Conservation (phyloP, 2,329 filamentous ascomycete genomes). For the Hypoxylon sp. region DNA sequence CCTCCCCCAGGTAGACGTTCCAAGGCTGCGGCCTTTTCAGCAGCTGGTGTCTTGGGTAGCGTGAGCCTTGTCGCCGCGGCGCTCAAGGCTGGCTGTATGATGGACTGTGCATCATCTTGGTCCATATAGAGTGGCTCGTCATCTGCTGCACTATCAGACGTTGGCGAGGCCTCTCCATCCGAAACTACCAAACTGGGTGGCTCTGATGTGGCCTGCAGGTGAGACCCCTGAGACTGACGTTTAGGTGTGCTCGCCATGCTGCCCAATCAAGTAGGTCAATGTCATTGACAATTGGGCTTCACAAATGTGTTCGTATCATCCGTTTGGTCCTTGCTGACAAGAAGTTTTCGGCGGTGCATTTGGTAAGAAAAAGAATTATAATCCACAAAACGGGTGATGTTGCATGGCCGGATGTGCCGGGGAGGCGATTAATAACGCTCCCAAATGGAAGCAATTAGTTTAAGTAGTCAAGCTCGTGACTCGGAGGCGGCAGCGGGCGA, state of each 20-base stretch:
- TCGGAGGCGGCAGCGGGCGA: constrained; percentile 21
- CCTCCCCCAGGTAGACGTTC: constrained; percentile 58
- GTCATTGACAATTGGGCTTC: constrained; percentile 35
- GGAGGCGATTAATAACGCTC: constrained; percentile 27
- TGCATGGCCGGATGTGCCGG: constrained; percentile 39
- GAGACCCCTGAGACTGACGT: constrained; percentile 32
- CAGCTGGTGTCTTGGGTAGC: constrained; percentile 67
- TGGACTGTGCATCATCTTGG: constrained; percentile 70
- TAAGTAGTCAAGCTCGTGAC: constrained; percentile 40
- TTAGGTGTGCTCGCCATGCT: constrained; percentile 42
- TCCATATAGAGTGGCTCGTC: constrained; percentile 61
- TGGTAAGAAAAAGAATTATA: constrained; percentile 24
- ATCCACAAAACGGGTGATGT: constrained; percentile 17
- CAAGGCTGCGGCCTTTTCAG: constrained; percentile 71
- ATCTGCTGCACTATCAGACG: constrained; percentile 50
- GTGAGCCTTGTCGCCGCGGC: constrained; percentile 69
- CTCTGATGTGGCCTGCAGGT: constrained; percentile 34
- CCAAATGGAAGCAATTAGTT: constrained; percentile 28
- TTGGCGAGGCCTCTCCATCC: constrained; percentile 48
- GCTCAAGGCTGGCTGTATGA: constrained; percentile 73
- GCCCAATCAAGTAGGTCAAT: constrained; percentile 38
- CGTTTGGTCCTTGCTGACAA: constrained; percentile 14
- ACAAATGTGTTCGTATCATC: constrained; percentile 28
- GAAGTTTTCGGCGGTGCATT: constrained; percentile 33
- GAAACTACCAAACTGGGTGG: constrained; percentile 41